Conservation (phyloP, 257 asterid genomes). For the Verbena officinalis region DNA sequence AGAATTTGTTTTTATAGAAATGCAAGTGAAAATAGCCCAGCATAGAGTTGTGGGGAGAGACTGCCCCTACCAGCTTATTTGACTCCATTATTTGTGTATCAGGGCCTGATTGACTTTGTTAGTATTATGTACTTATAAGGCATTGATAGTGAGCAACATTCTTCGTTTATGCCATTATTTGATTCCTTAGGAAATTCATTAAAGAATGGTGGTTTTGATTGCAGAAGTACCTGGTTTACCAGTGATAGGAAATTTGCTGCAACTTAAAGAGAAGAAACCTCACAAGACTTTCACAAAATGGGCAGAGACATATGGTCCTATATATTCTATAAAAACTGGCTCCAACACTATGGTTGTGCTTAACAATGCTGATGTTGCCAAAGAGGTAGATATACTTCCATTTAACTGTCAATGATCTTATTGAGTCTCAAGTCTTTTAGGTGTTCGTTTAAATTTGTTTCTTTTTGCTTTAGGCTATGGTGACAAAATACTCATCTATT, state of each 20-base stretch:
- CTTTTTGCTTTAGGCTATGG: constrained; percentile 72
- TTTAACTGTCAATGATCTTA: background rate
- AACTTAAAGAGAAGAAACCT: constrained; percentile 88
- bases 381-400: constrained; percentile 53
- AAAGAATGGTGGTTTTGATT: constrained; percentile 28
- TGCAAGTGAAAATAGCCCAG: no score
- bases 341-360: constrained; percentile 66
- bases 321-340: constrained; percentile 80
- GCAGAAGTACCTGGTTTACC: constrained; percentile 88
- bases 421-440: background rate
- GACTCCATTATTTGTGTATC: no score
- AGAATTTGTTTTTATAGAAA: no score
- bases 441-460: background rate
- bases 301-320: constrained; percentile 82
- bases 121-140: background rate
- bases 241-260: constrained; percentile 76
- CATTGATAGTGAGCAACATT: background rate
- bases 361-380: constrained; percentile 65
- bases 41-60: no score
- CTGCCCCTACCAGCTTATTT: no score
- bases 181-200: background rate
- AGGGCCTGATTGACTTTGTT: no score
- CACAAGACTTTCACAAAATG: constrained; percentile 80
- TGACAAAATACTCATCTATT: constrained; percentile 67
- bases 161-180: background rate